Base-by-base conservation (phyloP, 345 rosid species). In the Carallia pectinifolia region DNA sequence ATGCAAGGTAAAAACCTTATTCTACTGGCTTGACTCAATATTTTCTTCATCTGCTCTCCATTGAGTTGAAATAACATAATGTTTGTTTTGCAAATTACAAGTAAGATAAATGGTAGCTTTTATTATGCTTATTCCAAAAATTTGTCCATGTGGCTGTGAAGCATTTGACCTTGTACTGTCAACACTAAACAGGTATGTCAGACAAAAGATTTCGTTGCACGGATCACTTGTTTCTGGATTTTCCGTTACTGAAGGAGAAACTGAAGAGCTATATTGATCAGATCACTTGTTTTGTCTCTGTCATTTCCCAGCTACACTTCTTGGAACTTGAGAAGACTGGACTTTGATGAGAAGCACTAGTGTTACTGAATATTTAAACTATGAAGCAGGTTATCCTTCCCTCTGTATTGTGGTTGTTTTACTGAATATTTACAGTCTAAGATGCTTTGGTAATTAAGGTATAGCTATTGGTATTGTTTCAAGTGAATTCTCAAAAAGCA, bases 191-290 rank as follows among this genome's bases (percentile, higher is more conserved):
- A 95, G 97, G 81, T 88, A 47, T 95, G 98, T 76, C 84, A 53
- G 68, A 78, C 61, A 33, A 61, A n/a, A 84, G 69, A 27, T 80
- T 89, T 71, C 91, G 92, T 9, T 90, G 87, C 63, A 92, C 98
- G 54, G 75, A 83, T 48, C 99, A 92, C 81, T 83, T 95, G 81
- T 95, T 95, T 81, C 96, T 92, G 23, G 94, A 92, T 88, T 96
- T 95, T 71, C 99, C 97, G 4, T 55, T 74, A 59, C 85, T 95
- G 61, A 84, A 89, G 83, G 92, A 88, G 78, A 81, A 78, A 78
- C 63, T 95, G 80, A 84, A 40, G 47, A 40, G 47, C 2, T 40
- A 40, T 71, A 80, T 89, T 31, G 76, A 84, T 34, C 67, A 81
- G 62, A 89, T 79, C 23, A 23, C 23, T 23, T 23, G 23, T 23